phyloP scores from a whole-genome alignment of 2,329 filamentous ascomycete genomes.

The Trichoderma citrinoviride region DNA sequence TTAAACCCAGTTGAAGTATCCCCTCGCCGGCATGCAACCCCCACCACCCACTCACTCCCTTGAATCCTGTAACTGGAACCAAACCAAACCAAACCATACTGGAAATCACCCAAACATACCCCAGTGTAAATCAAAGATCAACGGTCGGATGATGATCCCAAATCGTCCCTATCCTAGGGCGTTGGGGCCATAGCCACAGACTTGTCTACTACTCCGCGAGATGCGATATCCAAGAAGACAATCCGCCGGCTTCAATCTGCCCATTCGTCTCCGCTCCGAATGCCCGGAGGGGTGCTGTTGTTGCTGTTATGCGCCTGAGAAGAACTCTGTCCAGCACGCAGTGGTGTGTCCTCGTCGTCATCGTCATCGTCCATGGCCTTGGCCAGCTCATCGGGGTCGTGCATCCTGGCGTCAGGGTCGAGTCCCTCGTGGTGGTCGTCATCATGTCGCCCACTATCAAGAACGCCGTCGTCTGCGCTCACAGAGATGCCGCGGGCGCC shows the following conservation, averaged over 20 bases:
- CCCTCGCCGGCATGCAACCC: background rate
- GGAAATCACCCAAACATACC: background rate
- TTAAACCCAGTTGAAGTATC: background rate
- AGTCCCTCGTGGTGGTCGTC: constrained; percentile 48
- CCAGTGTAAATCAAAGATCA: background rate
- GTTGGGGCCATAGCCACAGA: background rate
- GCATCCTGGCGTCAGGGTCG: constrained; percentile 62
- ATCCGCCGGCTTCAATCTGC: constrained; percentile 33
- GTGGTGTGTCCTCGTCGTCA: constrained; percentile 30
- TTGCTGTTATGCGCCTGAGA: constrained; percentile 9
- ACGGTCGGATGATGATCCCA: background rate
- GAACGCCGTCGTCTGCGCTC: constrained; percentile 61
- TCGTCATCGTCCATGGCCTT: constrained; percentile 56
- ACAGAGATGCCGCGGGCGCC: constrained; percentile 64
- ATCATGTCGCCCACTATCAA: constrained; percentile 49
- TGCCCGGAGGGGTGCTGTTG: constrained; percentile 36
- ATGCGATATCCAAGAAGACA: constrained; percentile 2
- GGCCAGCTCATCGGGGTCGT: constrained; percentile 64
- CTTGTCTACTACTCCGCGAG: background rate
- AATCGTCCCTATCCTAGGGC: background rate
- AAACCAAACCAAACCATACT: background rate
- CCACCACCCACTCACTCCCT: background rate
- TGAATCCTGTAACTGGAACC: background rate
- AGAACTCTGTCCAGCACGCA: constrained; percentile 31
- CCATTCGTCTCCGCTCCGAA: constrained; percentile 50